Percentiles rank a stretch among this genome's conserved stretches.
These are phyloP conservation scores for Sordariomycetes sp. DNA, from an alignment of 2,329 filamentous ascomycete species.

Conservation along the genomic window DNA sequence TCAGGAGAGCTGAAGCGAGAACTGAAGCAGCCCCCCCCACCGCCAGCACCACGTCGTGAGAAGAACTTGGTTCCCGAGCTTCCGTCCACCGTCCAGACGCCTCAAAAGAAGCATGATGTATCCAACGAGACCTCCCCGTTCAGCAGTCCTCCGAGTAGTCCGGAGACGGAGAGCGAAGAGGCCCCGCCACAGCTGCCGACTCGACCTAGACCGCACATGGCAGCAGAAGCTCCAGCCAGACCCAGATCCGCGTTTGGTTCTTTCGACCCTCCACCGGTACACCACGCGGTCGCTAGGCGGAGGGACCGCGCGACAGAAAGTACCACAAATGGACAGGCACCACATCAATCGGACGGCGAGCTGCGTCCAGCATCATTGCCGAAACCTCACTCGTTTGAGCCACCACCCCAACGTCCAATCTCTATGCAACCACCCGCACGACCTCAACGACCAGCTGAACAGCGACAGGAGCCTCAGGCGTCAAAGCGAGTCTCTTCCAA, in stretches of 20 bases:
- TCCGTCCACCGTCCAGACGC: conserved; percentile 4
- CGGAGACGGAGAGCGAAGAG: conserved; percentile 41
- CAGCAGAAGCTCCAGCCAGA: conserved; percentile 11
- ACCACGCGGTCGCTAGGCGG: conserved; percentile 36
- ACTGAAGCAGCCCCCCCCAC: conserved; percentile 41
- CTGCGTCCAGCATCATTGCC: background rate
- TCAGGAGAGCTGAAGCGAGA: conserved; percentile 50
- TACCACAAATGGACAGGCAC: conserved; percentile 13
- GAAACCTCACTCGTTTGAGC: conserved; percentile 3
- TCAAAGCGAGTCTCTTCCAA: conserved; percentile 20
- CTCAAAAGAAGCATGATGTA: conserved; percentile 9
- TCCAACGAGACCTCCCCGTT: conserved; percentile 62
- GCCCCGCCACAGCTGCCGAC: conserved; percentile 39
- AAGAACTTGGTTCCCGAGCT: conserved; percentile 38
- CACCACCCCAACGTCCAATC: conserved; percentile 29
- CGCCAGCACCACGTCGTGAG: conserved; percentile 70
- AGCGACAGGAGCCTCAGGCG: conserved; percentile 8
- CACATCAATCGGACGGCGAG: background rate
- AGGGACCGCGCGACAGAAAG: conserved; percentile 33
- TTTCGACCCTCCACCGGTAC: conserved; percentile 45
- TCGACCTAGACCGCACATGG: conserved; percentile 35
- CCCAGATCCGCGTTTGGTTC: conserved; percentile 11
- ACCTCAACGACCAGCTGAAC: conserved; percentile 28
- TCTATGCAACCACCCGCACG: conserved; percentile 15
- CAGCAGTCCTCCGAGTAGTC: conserved; percentile 73